Percentiles rank a stretch among this genome's conserved stretches.
Evolutionary conservation across 768 basidiomycete species (phyloP).

Genomic region (Udeniomyces megalosporus): DNA sequence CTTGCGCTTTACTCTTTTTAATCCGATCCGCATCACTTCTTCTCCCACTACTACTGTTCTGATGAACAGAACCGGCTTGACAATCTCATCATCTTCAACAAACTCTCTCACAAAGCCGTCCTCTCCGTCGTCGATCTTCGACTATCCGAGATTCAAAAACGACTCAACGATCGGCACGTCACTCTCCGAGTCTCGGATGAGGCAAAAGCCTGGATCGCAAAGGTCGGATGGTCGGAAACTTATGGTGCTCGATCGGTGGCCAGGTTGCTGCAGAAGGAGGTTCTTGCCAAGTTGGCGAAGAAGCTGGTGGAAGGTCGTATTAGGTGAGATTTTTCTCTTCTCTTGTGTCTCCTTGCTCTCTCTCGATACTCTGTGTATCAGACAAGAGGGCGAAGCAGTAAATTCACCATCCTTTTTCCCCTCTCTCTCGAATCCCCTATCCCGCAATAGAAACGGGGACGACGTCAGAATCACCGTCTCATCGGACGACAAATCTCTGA

Average conservation of each 20-base stretch:
- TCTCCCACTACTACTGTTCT: background rate
- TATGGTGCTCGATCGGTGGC: conserved; percentile 82
- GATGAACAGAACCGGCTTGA: conserved; percentile 28
- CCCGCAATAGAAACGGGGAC: conserved; percentile 45
- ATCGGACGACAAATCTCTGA: conserved; percentile 33
- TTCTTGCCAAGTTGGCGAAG: conserved; percentile 66
- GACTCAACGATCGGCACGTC: conserved; percentile 51
- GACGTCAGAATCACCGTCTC: conserved; percentile 41
- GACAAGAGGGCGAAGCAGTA: no score
- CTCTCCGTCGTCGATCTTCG: conserved; percentile 63
- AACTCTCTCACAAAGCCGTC: conserved; percentile 56
- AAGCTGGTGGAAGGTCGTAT: conserved; percentile 66
- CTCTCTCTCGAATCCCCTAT: conserved; percentile 16
- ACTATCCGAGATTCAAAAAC: conserved; percentile 51
- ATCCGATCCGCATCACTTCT: no score
- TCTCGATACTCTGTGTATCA: background rate
- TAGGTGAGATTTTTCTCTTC: conserved; percentile 33
- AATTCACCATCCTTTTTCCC: background rate
- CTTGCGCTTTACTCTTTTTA: no score
- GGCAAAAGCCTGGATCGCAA: conserved; percentile 52
- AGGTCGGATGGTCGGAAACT: conserved; percentile 61
- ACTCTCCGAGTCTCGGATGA: conserved; percentile 49
- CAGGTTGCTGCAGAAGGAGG: conserved; percentile 63
- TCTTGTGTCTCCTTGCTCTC: background rate
- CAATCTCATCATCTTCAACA: conserved; percentile 70